Base-by-base conservation (phyloP, 2,329 filamentous ascomycete species). In the Aspergillus ochraceoroseus region DNA sequence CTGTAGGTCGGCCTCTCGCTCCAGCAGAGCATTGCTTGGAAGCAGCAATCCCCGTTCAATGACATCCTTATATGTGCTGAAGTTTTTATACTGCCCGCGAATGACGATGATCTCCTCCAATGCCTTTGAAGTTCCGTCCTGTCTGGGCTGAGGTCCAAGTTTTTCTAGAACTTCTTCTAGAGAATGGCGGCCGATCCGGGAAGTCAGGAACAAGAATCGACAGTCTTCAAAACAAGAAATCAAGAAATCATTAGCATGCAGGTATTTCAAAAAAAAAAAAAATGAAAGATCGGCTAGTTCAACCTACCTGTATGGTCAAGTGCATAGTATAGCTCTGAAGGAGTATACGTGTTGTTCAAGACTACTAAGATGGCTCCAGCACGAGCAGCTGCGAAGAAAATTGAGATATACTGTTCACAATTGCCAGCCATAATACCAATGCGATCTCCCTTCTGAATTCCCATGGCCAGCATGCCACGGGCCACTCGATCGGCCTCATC, bases 261-360 rank as follows among this genome's bases (percentile, higher is more conserved):
- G 17, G 7, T 17, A 14, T 23, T 17, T 32, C 13, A 15, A n/a
- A n/a, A 15, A 7, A 5, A 2, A 23, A 5, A 15, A 15, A 5
- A 26, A 7, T 31, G 5, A 31, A 7, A 4, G 15, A 17, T 5
- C 5, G 11, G 12, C 1, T 5, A 4, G 17, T 7, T 15, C 14
- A 20, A 60, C 70, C 51, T 64, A 83, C 80, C 79, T 11, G 82
- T 80, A 56, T 87, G 85, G 39, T 75, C 74, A 18, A 89, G 63
- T 7, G 82, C 85, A 61, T 84, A 83, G 58, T 80, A 74, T 32
- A 83, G 79, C 64, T 89, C 85, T 1, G 75, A 77, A 2, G 80
- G 73, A 1, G 85, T 89, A 59, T 89, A 89, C 0, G 84, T 89
- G 65, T 87, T 89, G 67, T 89, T 89, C 50, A 89, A 68, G 30